Base-by-base conservation (phyloP, 805 yeast genomes). In the Kurtzmaniella fragi region DNA sequence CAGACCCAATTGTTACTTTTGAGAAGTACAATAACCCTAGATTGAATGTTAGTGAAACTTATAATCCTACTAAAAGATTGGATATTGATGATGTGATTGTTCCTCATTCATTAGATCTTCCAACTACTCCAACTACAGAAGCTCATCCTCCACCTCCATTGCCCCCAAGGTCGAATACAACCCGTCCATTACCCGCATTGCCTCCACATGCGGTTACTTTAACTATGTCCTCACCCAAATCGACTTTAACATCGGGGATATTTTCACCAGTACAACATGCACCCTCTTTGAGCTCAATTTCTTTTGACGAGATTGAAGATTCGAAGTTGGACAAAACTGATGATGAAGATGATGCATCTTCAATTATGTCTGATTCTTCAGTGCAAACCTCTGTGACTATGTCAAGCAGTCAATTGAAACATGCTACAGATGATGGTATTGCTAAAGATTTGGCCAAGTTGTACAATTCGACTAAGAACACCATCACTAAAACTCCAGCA, bases 391-490 rank as follows among this genome's bases (percentile, higher is more conserved):
- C 34, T 4, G 40, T 52, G 7, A 49, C 61, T 1, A 26, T 50
- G 14, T 46, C 61, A 3, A 47, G 55, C 30, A 45, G 45, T 25
- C 28, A 38, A 2, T 32, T 49, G 9, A 46, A 46, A 6, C 44
- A 45, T 28, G 29, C 50, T 2, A 38, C 46, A 7, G 44, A 48
- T 11, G 59, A 56, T 14, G 34, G 37, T 11, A 39, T 52, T 28
- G 50, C 50, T 33, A 39, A 49, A 31, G 47, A 50, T 26, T 44
- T 66, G 30, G 37, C 43, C 10, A 56, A 50, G 31, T 33, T 64
- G 11, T 67, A 64, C 42, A 67, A 67, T 44, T 38, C 48, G 7
- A 45, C 53, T 32, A 67, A 67, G 41, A 67, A 67, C 42, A 56
- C 56, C 5, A 64, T 66, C 36, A 49, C 45, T 4, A 38, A 31